Conservation (phyloP, 495 filamentous ascomycete species). For the Penicillium angulare region DNA sequence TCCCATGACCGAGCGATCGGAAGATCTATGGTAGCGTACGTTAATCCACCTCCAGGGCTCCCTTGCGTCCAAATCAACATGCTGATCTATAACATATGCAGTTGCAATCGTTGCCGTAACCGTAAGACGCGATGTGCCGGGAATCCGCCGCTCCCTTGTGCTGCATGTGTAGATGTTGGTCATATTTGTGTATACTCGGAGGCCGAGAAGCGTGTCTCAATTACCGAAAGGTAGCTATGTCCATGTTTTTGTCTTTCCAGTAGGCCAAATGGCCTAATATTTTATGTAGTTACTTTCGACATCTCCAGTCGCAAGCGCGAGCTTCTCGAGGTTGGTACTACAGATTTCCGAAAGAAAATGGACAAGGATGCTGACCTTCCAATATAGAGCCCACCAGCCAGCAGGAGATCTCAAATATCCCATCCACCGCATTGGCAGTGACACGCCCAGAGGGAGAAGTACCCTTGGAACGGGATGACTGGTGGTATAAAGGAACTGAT, state of each 20-base stretch:
- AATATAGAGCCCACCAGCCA: background rate
- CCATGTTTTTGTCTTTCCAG: background rate
- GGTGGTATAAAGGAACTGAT: constrained; percentile 40
- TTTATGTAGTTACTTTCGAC: constrained; percentile 28
- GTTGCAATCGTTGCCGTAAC: constrained; percentile 38
- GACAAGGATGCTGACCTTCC: background rate
- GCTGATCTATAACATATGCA: constrained; percentile 16
- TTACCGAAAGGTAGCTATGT: constrained; percentile 30
- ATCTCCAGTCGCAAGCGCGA: constrained; percentile 30
- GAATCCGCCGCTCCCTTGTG: constrained; percentile 34
- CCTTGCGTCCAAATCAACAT: background rate
- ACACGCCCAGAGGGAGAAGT: constrained; percentile 21
- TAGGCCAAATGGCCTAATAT: background rate
- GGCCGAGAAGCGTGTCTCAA: constrained; percentile 36
- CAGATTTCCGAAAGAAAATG: background rate
- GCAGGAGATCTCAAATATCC: background rate
- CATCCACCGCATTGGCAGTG: constrained; percentile 6
- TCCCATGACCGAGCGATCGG: constrained; percentile 19
- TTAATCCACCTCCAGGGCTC: background rate
- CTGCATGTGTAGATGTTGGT: constrained; percentile 31
- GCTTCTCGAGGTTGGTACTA: constrained; percentile 5
- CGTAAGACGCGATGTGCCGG: constrained; percentile 39
- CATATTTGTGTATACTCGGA: constrained; percentile 37
- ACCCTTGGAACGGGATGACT: constrained; percentile 34
- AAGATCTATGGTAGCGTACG: constrained; percentile 37